Evolutionary conservation across 78 protist genomes (phyloP).

Genomic region (Kipferlia bialata): DNA sequence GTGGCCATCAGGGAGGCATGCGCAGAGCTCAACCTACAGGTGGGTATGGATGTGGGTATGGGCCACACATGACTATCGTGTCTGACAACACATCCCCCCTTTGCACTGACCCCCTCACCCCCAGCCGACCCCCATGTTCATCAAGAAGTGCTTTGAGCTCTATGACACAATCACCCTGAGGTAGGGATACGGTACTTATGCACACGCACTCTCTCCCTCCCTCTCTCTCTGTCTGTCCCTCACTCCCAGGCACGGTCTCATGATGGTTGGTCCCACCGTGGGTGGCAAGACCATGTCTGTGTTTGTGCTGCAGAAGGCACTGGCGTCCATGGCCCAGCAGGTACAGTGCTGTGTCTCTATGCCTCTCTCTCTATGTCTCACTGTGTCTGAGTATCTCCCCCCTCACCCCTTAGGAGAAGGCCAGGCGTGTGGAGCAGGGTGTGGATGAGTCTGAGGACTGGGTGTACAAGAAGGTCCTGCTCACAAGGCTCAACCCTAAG

Average conservation of each 20-base stretch:
- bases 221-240: no score
- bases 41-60: slow-evolving; percentile 3
- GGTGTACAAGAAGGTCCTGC: slow-evolving; percentile 8
- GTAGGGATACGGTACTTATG: no score
- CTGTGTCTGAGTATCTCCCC: not conserved
- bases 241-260: slow-evolving; percentile 74
- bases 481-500: no score
- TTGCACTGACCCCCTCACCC: no score
- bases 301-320: slow-evolving; percentile 37
- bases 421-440: no score
- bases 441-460: no score
- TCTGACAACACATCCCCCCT: no score
- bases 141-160: slow-evolving; percentile 32
- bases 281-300: slow-evolving; percentile 49
- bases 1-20: not conserved
- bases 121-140: not conserved
- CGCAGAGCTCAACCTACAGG: slow-evolving; percentile 13
- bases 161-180: slow-evolving; percentile 49
- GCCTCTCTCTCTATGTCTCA: not conserved
- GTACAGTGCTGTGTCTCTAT: not conserved
- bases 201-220: no score
- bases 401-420: not conserved
- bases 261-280: slow-evolving; percentile 65
- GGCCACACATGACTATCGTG: no score
- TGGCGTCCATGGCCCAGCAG: slow-evolving; percentile 8